A percentile compares a stretch with the other conserved stretches of the same genome.
These are phyloP conservation scores for Salvia miltiorrhiza DNA, from an alignment of 257 asterid genomes.

Conservation along the genomic window DNA sequence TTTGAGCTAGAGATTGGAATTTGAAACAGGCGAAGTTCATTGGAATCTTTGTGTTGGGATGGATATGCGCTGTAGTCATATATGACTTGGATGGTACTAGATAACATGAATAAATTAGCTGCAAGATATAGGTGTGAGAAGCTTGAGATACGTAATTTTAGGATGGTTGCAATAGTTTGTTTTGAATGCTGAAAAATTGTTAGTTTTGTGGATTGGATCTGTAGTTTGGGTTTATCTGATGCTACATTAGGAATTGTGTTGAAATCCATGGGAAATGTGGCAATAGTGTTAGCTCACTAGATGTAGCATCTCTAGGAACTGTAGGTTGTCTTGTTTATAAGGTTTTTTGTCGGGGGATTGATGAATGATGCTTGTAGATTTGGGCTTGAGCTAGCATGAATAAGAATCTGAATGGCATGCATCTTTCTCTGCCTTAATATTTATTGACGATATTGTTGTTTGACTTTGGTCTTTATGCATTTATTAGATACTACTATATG, in stretches of 20 bases:
- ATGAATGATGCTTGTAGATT: neutral
- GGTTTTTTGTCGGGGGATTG: neutral
- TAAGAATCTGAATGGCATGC: neutral
- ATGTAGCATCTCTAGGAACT: no score
- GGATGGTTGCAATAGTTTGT: neutral
- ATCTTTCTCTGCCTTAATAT: neutral
- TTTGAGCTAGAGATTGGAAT: neutral
- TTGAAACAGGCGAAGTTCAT: neutral
- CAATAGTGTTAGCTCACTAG: neutral
- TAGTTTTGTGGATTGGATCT: neutral
- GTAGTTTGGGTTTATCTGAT: neutral
- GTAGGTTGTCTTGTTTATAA: neutral
- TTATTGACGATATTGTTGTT: neutral
- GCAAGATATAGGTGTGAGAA: neutral
- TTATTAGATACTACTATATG: neutral
- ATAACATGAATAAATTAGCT: neutral
- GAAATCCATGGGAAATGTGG: neutral
- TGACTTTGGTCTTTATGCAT: neutral
- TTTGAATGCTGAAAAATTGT: neutral
- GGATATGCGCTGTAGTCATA: neutral
- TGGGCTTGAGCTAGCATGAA: neutral
- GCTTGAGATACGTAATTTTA: neutral
- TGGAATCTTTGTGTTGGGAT: neutral
- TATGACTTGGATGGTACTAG: neutral
- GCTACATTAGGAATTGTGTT: neutral